Base-by-base conservation (phyloP, 352 stramenopile genomes). In the Pythium biforme region DNA sequence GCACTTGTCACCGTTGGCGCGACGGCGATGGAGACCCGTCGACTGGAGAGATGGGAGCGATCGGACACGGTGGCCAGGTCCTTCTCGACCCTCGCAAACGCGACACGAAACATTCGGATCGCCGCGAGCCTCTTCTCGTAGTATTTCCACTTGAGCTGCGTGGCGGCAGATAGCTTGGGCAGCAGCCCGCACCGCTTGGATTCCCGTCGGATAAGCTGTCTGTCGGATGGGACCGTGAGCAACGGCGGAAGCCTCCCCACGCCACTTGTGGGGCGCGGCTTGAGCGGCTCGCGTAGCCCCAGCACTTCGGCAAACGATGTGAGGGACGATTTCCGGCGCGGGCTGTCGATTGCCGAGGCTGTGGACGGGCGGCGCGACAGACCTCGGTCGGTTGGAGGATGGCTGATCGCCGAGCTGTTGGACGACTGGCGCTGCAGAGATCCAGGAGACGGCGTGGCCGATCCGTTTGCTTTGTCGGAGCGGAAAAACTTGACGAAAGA, bases 61-160 rank as follows among this genome's bases (percentile, higher is more conserved):
- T 22, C 23, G 1, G 14, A 9, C 15, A 19, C 33, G 27, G 11
- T 25, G 26, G 41, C 25, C 7, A 70, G 27, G 20, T 65, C 63
- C 19, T 49, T 15, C 11, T 63, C 48, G 0, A 64, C 54, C 20
- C 40, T 52, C 0, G 41, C 31, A 20, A 63, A 39, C 4, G 52
- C 54, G 1, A 68, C 59, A 14, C 22, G 22, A 62, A 65, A 64
- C 59, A 72, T 67, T 22, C 65, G 65, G 22, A 72, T 60, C 0
- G 53, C 65, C 1, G 65, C 52, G 17, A 72, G 49, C n/a, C 54
- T 54, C 27, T 72, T 72, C 41, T 65, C 65, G 34, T 68, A 37
- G 23, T 37, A 39, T 25, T 58, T 56, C 65, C 65, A 72, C 11
- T 48, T 41, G 10, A 64, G 39, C 54, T 72, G 51, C 0, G 59